Conservation (phyloP, 78 protist genomes). For the Reticulomyxa filosa region DNA sequence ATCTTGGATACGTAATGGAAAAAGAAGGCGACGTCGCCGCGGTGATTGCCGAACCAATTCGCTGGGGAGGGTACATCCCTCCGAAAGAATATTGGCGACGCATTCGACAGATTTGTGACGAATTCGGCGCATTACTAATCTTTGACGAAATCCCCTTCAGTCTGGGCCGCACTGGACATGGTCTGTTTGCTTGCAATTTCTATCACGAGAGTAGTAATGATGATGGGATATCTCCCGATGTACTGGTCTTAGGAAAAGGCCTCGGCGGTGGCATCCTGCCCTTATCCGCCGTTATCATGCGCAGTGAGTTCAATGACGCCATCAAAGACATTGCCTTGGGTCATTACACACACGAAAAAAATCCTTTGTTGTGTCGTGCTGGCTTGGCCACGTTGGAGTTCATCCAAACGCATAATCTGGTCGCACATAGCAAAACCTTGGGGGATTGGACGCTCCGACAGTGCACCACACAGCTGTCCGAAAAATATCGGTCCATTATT, state of each 20-base stretch:
- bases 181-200: too few relatives aligned
- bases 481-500: too few relatives aligned
- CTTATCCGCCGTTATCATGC: not conserved
- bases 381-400: not conserved
- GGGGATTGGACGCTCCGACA: not conserved
- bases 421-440: not conserved
- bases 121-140: conserved; percentile 1
- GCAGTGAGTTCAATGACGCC: not conserved
- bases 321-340: not conserved
- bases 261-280: conserved; percentile 11
- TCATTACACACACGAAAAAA: conserved; percentile 10
- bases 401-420: not conserved
- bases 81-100: conserved; percentile 3
- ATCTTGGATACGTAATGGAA: not conserved
- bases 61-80: conserved; percentile 4
- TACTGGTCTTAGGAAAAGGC: conserved; percentile 5
- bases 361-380: not conserved
- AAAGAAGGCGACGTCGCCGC: conserved; percentile 6
- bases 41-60: conserved; percentile 9
- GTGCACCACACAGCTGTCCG: too few relatives aligned
- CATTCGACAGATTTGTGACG: not conserved
- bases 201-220: too few relatives aligned
- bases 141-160: conserved; percentile 6
- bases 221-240: conserved; percentile 10
- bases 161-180: conserved; percentile 5